phyloP scores from a whole-genome alignment of 495 filamentous ascomycete genomes.

The Trichoderma virens region DNA sequence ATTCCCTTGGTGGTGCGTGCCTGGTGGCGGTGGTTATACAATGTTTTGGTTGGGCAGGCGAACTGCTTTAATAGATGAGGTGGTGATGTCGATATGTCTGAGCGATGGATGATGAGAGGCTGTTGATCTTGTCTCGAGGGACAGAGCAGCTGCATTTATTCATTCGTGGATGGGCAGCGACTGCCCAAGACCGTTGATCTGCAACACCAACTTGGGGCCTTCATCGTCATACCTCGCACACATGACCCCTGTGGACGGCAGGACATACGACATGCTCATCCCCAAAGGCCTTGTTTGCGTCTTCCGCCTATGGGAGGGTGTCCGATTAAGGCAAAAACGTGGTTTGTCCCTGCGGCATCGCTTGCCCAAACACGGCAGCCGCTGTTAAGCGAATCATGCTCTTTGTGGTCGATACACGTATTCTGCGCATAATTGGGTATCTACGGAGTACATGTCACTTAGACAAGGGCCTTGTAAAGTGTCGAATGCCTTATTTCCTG shows the following conservation, averaged over 20 bases:
- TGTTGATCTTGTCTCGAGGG: neutral
- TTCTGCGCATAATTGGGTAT: neutral
- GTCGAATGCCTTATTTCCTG: too few species aligned
- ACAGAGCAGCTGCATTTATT: slow-evolving; percentile 3
- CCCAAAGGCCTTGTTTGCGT: neutral
- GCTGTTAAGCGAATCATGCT: neutral
- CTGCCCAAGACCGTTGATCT: neutral
- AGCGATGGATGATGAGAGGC: neutral
- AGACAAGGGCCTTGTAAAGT: too few species aligned
- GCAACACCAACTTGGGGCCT: neutral
- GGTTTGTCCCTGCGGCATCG: neutral
- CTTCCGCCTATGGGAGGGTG: neutral
- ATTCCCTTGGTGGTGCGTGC: neutral
- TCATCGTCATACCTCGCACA: slow-evolving; percentile 3
- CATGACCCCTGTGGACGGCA: neutral
- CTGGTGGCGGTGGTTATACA: neutral
- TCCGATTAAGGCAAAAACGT: neutral
- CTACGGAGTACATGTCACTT: too few species aligned
- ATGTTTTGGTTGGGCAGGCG: neutral
- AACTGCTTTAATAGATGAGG: neutral
- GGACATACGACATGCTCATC: neutral
- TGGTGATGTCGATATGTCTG: neutral
- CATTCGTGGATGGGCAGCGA: neutral
- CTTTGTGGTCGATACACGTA: neutral
- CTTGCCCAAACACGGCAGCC: neutral